phyloP scores from a whole-genome alignment of 139 green algal species.

The Picochlorum costavermella region DNA sequence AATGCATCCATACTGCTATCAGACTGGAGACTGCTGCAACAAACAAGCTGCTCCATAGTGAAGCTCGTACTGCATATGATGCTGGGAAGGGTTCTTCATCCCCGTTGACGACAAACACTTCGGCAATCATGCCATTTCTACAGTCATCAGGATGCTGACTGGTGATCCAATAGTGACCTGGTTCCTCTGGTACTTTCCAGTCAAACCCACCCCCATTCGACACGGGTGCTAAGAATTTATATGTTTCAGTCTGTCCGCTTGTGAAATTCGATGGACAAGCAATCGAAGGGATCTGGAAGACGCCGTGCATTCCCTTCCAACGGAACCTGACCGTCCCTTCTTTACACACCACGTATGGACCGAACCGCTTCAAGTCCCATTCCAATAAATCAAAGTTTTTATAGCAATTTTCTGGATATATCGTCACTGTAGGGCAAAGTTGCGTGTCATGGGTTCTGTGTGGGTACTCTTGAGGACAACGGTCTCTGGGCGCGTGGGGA shows the following conservation, averaged over 20 bases:
- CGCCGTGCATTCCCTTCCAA: slow-evolving; percentile 13
- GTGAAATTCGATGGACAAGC: slow-evolving; percentile 24
- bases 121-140: slow-evolving; percentile 4
- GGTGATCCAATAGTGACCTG: slow-evolving; percentile 26
- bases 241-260: slow-evolving; percentile 3
- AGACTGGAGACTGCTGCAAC: no score
- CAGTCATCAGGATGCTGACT: slow-evolving; percentile 16
- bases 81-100: background rate
- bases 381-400: background rate
- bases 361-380: slow-evolving; percentile 4
- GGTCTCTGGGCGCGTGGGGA: background rate
- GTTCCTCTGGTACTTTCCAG: slow-evolving; percentile 15
- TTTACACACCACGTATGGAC: slow-evolving; percentile 7
- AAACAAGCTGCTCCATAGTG: background rate
- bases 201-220: slow-evolving; percentile 8
- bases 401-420: background rate
- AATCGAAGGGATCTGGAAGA: slow-evolving; percentile 25
- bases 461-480: background rate
- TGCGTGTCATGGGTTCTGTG: background rate
- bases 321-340: slow-evolving; percentile 11
- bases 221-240: slow-evolving; percentile 16
- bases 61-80: background rate
- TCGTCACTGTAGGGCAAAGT: background rate
- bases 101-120: background rate
- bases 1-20: no score